Conservation (phyloP, 179 eudicot species). For the Monotropa hypopitys region DNA sequence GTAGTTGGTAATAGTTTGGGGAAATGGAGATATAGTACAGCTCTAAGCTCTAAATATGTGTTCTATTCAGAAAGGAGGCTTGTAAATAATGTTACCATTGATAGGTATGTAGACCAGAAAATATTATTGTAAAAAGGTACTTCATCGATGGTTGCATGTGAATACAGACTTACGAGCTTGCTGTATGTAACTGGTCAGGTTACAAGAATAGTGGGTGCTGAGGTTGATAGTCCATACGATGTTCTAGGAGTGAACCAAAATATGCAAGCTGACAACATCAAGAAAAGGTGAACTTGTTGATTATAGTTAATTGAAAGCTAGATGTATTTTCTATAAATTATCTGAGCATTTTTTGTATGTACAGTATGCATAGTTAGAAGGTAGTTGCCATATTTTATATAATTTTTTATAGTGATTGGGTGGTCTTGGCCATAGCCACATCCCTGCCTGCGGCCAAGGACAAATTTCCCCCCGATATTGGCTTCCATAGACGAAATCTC, state of each 20-base stretch:
- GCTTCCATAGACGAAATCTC: neutral
- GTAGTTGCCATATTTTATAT: neutral
- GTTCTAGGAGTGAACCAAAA: slow-evolving; percentile 69
- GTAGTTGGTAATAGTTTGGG: neutral
- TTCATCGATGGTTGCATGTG: neutral
- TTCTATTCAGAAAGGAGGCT: neutral
- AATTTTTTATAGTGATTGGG: neutral
- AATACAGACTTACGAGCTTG: slow-evolving; percentile 4
- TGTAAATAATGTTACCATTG: neutral
- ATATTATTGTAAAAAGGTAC: neutral
- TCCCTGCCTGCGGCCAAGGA: neutral
- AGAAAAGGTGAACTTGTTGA: slow-evolving; percentile 46
- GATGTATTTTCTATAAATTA: neutral
- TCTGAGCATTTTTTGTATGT: neutral
- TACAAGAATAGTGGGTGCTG: slow-evolving; percentile 72
- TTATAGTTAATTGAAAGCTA: neutral
- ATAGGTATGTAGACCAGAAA: neutral
- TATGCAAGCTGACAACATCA: slow-evolving; percentile 63
- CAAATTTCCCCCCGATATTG: neutral
- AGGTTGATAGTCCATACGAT: slow-evolving; percentile 72
- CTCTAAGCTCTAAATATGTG: no score
- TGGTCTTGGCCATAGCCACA: neutral
- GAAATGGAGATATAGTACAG: no score
- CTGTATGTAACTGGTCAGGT: slow-evolving; percentile 34
- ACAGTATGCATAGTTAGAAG: neutral